phyloP scores from a whole-genome alignment of 805 yeast genomes.

The Kodamaea restingae region DNA sequence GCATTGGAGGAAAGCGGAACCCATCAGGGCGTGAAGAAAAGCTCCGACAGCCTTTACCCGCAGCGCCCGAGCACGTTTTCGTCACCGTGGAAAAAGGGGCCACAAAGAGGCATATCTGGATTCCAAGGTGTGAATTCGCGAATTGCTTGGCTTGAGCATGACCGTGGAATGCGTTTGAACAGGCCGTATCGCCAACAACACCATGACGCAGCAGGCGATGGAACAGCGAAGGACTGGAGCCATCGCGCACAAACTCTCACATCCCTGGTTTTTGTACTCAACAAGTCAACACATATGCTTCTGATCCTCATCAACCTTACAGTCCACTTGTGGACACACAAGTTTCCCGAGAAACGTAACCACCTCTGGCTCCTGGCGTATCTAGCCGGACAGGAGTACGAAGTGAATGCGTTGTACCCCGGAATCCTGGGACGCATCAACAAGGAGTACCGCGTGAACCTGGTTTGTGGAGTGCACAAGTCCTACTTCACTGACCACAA shows the following conservation, averaged over 20 bases:
- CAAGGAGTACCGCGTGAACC: slow-evolving; percentile 5
- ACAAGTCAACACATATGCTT: slow-evolving; percentile 8
- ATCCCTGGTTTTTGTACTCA: slow-evolving; percentile 5
- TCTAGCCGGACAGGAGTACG: slow-evolving; percentile 6
- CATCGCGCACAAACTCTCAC: not conserved
- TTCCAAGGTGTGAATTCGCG: too few relatives aligned
- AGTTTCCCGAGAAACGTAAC: slow-evolving; percentile 7
- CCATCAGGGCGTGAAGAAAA: not conserved
- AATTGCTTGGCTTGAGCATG: too few relatives aligned
- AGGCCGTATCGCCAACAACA: not conserved
- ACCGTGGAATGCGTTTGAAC: too few relatives aligned
- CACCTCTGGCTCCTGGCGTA: slow-evolving; percentile 12
- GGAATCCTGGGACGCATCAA: slow-evolving; percentile 10
- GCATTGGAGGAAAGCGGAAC: slow-evolving; percentile 2
- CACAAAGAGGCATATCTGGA: too few relatives aligned
- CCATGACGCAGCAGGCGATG: not conserved
- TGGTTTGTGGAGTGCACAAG: slow-evolving; percentile 9
- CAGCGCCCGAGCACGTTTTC: too few relatives aligned
- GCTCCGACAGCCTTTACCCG: too few relatives aligned
- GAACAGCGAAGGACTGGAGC: slow-evolving; percentile 10
- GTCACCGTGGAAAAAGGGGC: too few relatives aligned
- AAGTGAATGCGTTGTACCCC: slow-evolving; percentile 9
- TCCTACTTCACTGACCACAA: slow-evolving; percentile 12
- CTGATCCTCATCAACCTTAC: slow-evolving; percentile 9
- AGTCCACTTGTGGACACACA: slow-evolving; percentile 9